Base-by-base conservation (phyloP, 2,329 filamentous ascomycete genomes). In the Colletotrichum lindemuthianum region DNA sequence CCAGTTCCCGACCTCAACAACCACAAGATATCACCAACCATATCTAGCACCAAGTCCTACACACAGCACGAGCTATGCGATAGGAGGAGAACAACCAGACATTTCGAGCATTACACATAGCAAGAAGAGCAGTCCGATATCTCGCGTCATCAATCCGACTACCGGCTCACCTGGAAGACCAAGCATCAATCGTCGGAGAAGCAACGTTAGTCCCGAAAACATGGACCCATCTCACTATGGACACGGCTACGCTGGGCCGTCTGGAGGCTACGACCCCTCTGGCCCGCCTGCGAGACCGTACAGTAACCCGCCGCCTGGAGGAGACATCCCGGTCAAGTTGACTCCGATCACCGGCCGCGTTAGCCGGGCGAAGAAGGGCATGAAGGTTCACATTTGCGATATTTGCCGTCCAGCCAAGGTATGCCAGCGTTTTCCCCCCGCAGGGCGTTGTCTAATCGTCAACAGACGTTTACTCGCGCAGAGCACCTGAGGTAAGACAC, bases 381-480 rank as follows among this genome's bases (percentile, higher is more conserved):
- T 86, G n/a, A 83, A 82, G 13, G 85, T 87, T 57, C 85, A 87
- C 71, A 79, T 76, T 2, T 87, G 85, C 67, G 80, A 86, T 6
- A 74, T 78, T 58, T 87, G 84, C 68, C 79, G 76, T 65, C 82
- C 82, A 16, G 74, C 80, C 15, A 87, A 86, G 79, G 84, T 85
- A 75, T 61, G 71, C 41, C 43, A 9, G 6, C 32, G 8, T 4
- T 45, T 9, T 43, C 8, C 8, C 41, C 16, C 24, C 10, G 56
- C 63, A 37, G 33, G 16, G 16, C 41, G 45, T 41, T 48, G 32
- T 40, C 24, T 59, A 45, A 53, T 47, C 16, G 51, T 41, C 43
- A 44, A 51, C 63, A 88, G 86, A 88, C 84, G 2, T 89, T 89
- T 67, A 88, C 86, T 11, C 79, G 87, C 70, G 87, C 86, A 36